These are phyloP conservation scores for Linnemannia hyalina DNA, from an alignment of 192 early-diverging fungal genomes.

Conservation along the genomic window DNA sequence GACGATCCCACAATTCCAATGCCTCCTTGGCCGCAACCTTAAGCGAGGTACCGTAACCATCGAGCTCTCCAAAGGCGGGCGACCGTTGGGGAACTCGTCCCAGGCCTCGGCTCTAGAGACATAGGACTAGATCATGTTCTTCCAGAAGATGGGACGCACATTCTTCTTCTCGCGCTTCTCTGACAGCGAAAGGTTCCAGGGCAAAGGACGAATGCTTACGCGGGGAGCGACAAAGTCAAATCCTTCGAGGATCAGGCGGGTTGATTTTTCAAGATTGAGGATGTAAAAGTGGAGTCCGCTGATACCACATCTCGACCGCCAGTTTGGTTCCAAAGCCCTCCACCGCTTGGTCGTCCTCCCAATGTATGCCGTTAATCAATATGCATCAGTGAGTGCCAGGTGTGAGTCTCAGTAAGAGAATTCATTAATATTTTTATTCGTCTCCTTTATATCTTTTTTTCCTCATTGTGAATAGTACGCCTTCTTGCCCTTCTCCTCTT, in stretches of 20 bases:
- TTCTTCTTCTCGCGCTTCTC: constrained; percentile 90
- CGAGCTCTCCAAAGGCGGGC: constrained; percentile 75
- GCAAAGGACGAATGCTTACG: constrained; percentile 76
- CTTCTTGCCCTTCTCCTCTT: too few species aligned
- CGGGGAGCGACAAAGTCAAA: constrained; percentile 76
- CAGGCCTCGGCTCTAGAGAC: constrained; percentile 85
- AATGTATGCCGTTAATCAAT: not conserved
- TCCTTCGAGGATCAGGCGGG: constrained; percentile 85
- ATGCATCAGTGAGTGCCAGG: not conserved
- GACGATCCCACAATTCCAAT: constrained; percentile 86
- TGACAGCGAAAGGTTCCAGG: constrained; percentile 78
- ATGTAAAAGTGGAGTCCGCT: constrained; percentile 94
- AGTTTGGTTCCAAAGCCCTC: constrained; percentile 92
- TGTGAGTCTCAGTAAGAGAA: not conserved
- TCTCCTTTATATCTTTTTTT: too few species aligned
- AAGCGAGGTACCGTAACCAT: constrained; percentile 81
- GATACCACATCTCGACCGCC: constrained; percentile 81
- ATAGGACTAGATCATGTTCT: constrained; percentile 93
- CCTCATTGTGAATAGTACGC: too few species aligned
- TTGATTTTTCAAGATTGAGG: constrained; percentile 90
- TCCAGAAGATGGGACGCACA: constrained; percentile 99
- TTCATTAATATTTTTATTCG: too few species aligned
- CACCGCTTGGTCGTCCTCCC: constrained; percentile 93
- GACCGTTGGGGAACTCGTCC: constrained; percentile 99
- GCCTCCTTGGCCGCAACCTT: constrained; percentile 79